A percentile compares a stretch with the other conserved stretches of the same genome.
These are phyloP conservation scores for Claviceps cyperi DNA, from an alignment of 2,329 filamentous ascomycete species.

Conservation along the genomic window DNA sequence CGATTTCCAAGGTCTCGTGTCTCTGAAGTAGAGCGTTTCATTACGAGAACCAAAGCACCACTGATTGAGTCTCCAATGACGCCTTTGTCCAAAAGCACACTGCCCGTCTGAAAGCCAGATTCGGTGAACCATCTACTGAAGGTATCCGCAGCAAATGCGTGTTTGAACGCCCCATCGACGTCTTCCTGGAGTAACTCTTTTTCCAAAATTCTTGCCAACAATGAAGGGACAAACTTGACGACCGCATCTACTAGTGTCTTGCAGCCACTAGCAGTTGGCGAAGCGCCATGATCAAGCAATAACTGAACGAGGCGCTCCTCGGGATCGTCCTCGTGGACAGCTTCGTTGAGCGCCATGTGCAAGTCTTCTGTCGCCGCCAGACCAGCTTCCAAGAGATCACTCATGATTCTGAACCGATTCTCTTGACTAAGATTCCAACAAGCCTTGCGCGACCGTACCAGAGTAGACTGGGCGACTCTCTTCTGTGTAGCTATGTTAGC, in stretches of 20 bases:
- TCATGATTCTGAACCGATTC: slow-evolving; percentile 31
- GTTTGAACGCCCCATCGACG: slow-evolving; percentile 29
- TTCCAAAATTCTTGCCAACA: slow-evolving; percentile 29
- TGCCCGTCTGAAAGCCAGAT: slow-evolving; percentile 30
- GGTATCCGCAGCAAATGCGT: slow-evolving; percentile 27
- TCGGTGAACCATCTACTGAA: slow-evolving; percentile 31
- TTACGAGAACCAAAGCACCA: slow-evolving; percentile 29
- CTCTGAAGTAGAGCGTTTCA: slow-evolving; percentile 27
- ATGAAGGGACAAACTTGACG: slow-evolving; percentile 21
- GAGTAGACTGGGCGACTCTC: slow-evolving; percentile 30
- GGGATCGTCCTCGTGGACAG: slow-evolving; percentile 36
- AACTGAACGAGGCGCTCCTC: slow-evolving; percentile 32
- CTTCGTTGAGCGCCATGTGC: slow-evolving; percentile 34
- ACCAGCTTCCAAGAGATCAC: slow-evolving; percentile 37
- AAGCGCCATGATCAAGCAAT: slow-evolving; percentile 36
- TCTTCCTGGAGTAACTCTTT: slow-evolving; percentile 26
- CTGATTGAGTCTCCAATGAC: slow-evolving; percentile 31
- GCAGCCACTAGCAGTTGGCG: slow-evolving; percentile 35
- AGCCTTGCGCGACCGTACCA: slow-evolving; percentile 37
- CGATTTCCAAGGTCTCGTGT: slow-evolving; percentile 25
- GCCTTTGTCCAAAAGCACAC: slow-evolving; percentile 34
- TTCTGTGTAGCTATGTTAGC: slow-evolving; percentile 18
- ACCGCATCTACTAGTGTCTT: slow-evolving; percentile 37
- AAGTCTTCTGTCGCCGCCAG: slow-evolving; percentile 33
- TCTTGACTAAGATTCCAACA: slow-evolving; percentile 36